Evolutionary conservation across 2,329 filamentous ascomycete species (phyloP).

Genomic region (Nectriaceae sp.): DNA sequence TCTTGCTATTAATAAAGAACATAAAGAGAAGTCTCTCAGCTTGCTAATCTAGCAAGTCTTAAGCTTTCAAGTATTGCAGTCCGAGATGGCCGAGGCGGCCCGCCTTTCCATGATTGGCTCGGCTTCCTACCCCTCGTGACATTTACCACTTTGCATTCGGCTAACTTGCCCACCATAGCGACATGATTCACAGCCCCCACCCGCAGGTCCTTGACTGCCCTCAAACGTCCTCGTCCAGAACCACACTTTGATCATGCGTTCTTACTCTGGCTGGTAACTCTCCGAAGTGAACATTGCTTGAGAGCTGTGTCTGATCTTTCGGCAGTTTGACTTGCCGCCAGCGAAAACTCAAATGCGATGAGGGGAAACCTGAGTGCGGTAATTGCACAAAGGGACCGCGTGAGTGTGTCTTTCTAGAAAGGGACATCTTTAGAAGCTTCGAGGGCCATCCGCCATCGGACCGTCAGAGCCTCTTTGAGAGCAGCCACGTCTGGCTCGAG

Average conservation of each 20-base stretch:
- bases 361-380: slow-evolving; percentile 23
- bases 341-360: slow-evolving; percentile 30
- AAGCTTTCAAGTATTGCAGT: no score
- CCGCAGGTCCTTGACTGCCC: no score
- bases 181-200: no score
- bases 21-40: no score
- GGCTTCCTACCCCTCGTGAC: no score
- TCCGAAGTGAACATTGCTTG: background rate
- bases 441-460: slow-evolving; percentile 4
- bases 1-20: no score
- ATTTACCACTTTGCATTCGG: no score
- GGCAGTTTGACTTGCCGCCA: slow-evolving; percentile 23
- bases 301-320: slow-evolving; percentile 4
- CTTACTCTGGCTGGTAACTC: background rate
- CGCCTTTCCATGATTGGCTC: no score
- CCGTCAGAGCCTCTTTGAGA: slow-evolving; percentile 3
- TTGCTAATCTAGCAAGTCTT: no score
- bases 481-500: slow-evolving; percentile 17
- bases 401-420: slow-evolving; percentile 16
- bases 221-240: no score
- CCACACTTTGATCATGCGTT: background rate
- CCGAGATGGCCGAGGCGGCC: no score
- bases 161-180: no score
- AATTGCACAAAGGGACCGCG: slow-evolving; percentile 20
- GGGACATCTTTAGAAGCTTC: slow-evolving; percentile 20